Conservation (phyloP, 345 rosid genomes). For the Lepidium didymum region DNA sequence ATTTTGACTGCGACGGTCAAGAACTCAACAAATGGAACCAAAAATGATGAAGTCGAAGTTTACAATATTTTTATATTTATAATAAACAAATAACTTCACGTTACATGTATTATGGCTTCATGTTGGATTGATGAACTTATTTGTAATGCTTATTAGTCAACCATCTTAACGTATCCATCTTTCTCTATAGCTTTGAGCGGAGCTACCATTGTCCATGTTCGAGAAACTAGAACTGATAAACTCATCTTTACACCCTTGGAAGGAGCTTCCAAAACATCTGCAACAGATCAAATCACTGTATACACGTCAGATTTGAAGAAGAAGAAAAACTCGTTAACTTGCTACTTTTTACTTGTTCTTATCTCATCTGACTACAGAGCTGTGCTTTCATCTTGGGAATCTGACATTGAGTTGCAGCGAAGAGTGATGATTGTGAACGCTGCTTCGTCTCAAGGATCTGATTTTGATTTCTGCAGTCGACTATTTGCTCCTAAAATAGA, state of each 20-base stretch:
- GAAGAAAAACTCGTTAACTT: not conserved
- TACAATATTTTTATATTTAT: not conserved
- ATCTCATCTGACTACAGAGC: constrained; percentile 27
- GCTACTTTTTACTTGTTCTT: not conserved
- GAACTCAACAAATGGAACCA: not conserved
- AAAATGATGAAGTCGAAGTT: not conserved
- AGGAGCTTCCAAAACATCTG: not conserved
- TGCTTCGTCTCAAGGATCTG: constrained; percentile 40
- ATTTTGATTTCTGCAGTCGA: constrained; percentile 49
- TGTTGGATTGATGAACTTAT: not conserved
- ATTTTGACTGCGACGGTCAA: not conserved
- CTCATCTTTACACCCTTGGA: not conserved
- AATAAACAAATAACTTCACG: not conserved
- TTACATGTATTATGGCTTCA: not conserved
- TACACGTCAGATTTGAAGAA: not conserved
- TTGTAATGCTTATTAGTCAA: not conserved
- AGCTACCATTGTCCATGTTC: constrained; percentile 42
- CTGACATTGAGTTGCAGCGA: constrained; percentile 41
- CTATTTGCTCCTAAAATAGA: constrained; percentile 51
- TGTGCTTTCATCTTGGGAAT: constrained; percentile 50
- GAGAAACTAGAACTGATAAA: constrained; percentile 29
- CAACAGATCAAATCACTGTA: constrained; percentile 9
- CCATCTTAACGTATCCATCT: constrained; percentile 4
- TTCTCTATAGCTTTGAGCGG: constrained; percentile 46
- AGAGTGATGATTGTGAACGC: constrained; percentile 47